phyloP scores from a whole-genome alignment of 1,284 basidiomycete species.

The Cerioporus squamosus region DNA sequence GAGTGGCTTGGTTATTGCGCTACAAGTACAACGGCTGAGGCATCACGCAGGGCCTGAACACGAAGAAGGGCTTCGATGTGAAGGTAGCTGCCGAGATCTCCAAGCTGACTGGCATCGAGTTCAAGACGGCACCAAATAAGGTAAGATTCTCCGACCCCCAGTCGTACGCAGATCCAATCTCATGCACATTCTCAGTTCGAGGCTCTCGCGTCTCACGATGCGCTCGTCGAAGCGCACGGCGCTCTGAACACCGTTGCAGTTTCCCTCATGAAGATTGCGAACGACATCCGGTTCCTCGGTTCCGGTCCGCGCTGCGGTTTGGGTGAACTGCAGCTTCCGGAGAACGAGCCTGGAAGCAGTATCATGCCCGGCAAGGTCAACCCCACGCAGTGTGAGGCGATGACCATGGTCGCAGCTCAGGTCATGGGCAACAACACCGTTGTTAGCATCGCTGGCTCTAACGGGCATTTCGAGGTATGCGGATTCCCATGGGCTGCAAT shows the following conservation, averaged over 20 bases:
- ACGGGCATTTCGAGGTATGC: conserved; percentile 94
- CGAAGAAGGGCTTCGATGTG: conserved; percentile 94
- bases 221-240: conserved; percentile 96
- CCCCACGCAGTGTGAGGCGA: conserved; percentile 98
- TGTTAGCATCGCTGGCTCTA: conserved; percentile 92
- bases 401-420: conserved; percentile 99
- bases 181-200: conserved; percentile 71
- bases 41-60: conserved; percentile 85
- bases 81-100: conserved; percentile 94
- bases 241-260: conserved; percentile 95
- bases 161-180: background rate
- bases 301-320: conserved; percentile 98
- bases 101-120: conserved; percentile 88
- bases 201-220: conserved; percentile 96
- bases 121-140: conserved; percentile 99
- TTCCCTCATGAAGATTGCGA: conserved; percentile 99
- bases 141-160: conserved; percentile 40
- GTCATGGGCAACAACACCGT: conserved; percentile 98
- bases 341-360: conserved; percentile 99
- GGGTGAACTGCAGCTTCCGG: conserved; percentile 93
- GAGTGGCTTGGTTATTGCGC: conserved; percentile 35
- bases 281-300: conserved; percentile 97
- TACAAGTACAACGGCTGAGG: background rate
- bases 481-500: too few species aligned
- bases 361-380: conserved; percentile 99